Percentiles rank a stretch among this genome's conserved stretches.
These are phyloP conservation scores for Casuarina cunninghamiana DNA, from an alignment of 306 rosid genomes.

Conservation along the genomic window DNA sequence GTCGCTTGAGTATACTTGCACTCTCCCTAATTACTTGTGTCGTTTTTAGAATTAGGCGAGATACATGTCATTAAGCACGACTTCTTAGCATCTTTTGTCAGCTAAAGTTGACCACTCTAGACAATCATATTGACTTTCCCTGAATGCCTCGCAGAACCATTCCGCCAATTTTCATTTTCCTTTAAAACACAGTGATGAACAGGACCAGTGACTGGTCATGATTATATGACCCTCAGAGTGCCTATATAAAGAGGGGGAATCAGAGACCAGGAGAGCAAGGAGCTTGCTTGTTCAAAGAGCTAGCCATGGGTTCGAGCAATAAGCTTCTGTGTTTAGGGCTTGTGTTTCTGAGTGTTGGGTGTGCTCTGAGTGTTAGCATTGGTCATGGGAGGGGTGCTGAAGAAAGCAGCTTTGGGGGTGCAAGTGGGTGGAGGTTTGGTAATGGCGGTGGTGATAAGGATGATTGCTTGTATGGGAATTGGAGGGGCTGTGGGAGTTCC, in stretches of 20 bases:
- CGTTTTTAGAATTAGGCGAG: conserved; percentile 16
- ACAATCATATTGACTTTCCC: conserved; percentile 22
- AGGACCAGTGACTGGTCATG: background rate
- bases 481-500: conserved; percentile 57
- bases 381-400: conserved; percentile 30
- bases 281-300: conserved; percentile 16
- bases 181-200: conserved; percentile 8
- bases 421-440: conserved; percentile 31
- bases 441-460: conserved; percentile 17
- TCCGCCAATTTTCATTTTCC: conserved; percentile 13
- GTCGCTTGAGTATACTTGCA: conserved; percentile 16
- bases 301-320: conserved; percentile 25
- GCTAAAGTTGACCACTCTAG: conserved; percentile 42
- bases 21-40: conserved; percentile 17
- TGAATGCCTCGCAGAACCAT: conserved; percentile 4
- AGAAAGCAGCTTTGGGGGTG: conserved; percentile 27
- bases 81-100: conserved; percentile 31
- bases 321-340: conserved; percentile 23
- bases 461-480: conserved; percentile 34
- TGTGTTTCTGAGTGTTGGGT: conserved; percentile 17
- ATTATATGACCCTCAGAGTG: conserved; percentile 8
- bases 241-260: conserved; percentile 32
- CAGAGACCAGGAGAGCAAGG: conserved; percentile 12
- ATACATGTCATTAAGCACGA: conserved; percentile 6
- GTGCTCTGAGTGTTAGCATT: conserved; percentile 31